Evolutionary conservation across 164 flowering plant genomes (phyloP), one percentile per base, ranked within the genome.

Genomic region (Chimonanthus praecox): DNA sequence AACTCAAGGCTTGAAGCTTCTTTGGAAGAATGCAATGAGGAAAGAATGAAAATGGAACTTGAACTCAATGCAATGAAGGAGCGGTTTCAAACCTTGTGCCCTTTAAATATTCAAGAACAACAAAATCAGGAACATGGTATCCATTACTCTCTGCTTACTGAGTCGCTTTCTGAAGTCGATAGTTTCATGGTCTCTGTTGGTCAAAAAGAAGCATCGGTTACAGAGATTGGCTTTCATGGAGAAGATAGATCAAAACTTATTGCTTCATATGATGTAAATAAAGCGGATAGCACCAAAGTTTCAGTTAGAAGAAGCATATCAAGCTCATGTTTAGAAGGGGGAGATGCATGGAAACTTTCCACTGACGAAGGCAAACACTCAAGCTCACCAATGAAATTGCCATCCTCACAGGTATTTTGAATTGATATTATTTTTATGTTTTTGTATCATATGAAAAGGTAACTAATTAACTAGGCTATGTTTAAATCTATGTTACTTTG

Each of bases 1-100:
- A 94, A 92, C 70, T 83, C 85, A 75, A 86, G 85, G 78, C 87
- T 96, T 68, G 94, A 88, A 83, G 78, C 78, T 70, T 86, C 88
- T 73, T 79, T 95, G 73, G 83, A 77, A 74, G 87, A 92, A 75
- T 92, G 92, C 76, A 74, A 75, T 16, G 79, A 81, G 68, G 90
- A 88, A 68, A 89, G 82, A 69, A 71, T 77, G 58, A 86, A 76
- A 79, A 73, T 84, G 76, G 75, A 74, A 1, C 68, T 13, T 67
- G 96, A 94, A 63, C 84, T 90, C 66, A 10, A 47, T 48, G 18
- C 58, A 65, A 69, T 80, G 72, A 89, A 83, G 78, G 87, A 82
- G 72, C 71, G 67, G 66, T 70, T 85, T 46, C 82, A 80, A 74
- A 78, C 72, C 75, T 77, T 78, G 65, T 72, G 15, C 69, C 65